Percentiles rank a stretch among this genome's conserved stretches.
phyloP scores from a whole-genome alignment of 2,329 filamentous ascomycete species.

The Hypoxylon sp. region DNA sequence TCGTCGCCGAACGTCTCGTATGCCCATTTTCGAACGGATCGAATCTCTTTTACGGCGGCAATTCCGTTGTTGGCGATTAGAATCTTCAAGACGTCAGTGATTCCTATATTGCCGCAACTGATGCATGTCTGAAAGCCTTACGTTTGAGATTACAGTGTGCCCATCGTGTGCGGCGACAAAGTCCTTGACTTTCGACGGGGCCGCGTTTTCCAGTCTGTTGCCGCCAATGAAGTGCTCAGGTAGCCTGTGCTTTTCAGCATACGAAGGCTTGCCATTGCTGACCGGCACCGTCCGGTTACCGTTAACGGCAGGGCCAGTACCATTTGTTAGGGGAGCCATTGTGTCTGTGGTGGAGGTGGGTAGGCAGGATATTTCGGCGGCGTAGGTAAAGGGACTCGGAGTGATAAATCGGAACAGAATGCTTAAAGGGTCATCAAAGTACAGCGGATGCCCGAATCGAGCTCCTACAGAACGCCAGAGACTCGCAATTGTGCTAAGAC shows the following conservation, averaged over 20 bases:
- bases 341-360: conserved; percentile 41
- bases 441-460: conserved; percentile 46
- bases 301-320: conserved; percentile 56
- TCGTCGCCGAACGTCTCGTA: conserved; percentile 99
- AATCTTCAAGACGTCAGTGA: conserved; percentile 70
- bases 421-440: conserved; percentile 50
- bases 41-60: conserved; percentile 98
- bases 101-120: not conserved
- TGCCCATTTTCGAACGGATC: conserved; percentile 99
- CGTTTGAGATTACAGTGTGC: conserved; percentile 98
- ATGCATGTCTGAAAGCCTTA: conserved; percentile 63
- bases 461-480: conserved; percentile 47
- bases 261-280: conserved; percentile 74
- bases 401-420: conserved; percentile 44
- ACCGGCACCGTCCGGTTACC: conserved; percentile 66
- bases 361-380: conserved; percentile 32
- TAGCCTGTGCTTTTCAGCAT: conserved; percentile 85
- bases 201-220: conserved; percentile 85
- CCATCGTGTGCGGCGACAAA: conserved; percentile 92
- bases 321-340: conserved; percentile 47
- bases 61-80: conserved; percentile 99
- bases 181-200: conserved; percentile 92
- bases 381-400: conserved; percentile 27
- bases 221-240: conserved; percentile 97
- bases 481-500: conserved; percentile 44